Evolutionary conservation across 2,329 filamentous ascomycete species (phyloP), one percentile per base, ranked within the genome.

Genomic region (Trichoderma arundinaceum): DNA sequence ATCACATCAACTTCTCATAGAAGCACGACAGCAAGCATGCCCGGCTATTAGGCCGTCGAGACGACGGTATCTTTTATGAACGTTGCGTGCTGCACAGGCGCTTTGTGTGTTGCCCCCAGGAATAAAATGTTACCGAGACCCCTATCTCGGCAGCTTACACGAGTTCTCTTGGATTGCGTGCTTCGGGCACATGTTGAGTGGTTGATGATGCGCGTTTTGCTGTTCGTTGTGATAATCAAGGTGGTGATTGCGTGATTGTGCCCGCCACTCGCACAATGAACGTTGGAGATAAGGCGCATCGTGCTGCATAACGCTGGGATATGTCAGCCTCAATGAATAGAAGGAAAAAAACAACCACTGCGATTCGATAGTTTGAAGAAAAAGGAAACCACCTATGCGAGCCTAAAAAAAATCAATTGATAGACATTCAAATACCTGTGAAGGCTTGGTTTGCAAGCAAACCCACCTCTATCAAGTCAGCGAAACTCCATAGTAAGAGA

Each of bases 221-320:
- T 28, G 51, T 56, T 48, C 43, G 61, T 51, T 19, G 43, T 56
- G 51, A 64, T n/a, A 12, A 38, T 48, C 61, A 56, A 49, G 61
- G 61, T 64, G 32, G 52, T 64, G 61, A 64, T 64, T 33, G 61
- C 61, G 61, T 64, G 61, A 64, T 64, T 48, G 17, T 13, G 41
- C n/a, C 61, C 61, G 33, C 51, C 61, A 57, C 61, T 64, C 32
- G 41, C 61, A 64, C 32, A 64, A 64, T 64, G 60, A 49, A 56
- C 15, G 33, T 7, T 39, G 15, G n/a, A 53, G 61, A 64, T 64
- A 64, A 64, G 51, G 39, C 35, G 44, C 57, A 51, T 10, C 7
- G 17, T 15, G 9, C 57, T 49, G 33, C 43, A 7, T 28, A 51
- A 15, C 15, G 2, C 32, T 38, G 6, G 17, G 38, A 62, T 54